Percentiles rank a stretch among this genome's conserved stretches.
phyloP scores from a whole-genome alignment of 2,329 filamentous ascomycete genomes.

The Metarhizium anisopliae region DNA sequence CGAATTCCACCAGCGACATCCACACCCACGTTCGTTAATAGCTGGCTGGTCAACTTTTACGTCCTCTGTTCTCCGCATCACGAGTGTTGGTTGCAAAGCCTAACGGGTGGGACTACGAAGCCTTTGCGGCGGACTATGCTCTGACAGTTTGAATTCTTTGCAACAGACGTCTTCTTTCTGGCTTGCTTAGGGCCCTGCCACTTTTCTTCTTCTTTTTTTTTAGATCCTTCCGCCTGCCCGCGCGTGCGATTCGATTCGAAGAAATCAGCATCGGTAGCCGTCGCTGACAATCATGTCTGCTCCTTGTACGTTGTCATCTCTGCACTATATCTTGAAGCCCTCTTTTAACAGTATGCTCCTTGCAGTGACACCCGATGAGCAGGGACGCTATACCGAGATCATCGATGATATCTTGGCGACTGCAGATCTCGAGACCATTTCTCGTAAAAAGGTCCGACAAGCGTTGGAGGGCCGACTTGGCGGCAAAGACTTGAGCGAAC shows the following conservation, averaged over 20 bases:
- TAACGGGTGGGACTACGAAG: neutral
- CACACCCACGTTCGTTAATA: neutral
- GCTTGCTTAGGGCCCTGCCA: neutral
- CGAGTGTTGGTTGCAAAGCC: neutral
- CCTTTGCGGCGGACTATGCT: slow-evolving; percentile 9
- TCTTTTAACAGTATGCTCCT: neutral
- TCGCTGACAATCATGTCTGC: slow-evolving; percentile 13
- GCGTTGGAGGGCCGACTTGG: slow-evolving; percentile 45
- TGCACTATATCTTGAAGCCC: neutral
- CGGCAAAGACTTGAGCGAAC: slow-evolving; percentile 47
- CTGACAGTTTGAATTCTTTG: slow-evolving; percentile 4
- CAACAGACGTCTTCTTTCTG: neutral
- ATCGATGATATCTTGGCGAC: slow-evolving; percentile 51
- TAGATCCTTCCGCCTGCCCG: neutral
- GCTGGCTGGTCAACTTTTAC: neutral
- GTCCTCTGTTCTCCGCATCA: neutral
- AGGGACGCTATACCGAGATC: slow-evolving; percentile 43
- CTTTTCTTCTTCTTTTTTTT: neutral
- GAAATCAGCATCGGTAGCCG: neutral
- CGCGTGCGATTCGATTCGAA: neutral
- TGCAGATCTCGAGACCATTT: slow-evolving; percentile 53
- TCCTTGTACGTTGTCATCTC: slow-evolving; percentile 12
- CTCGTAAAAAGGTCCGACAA: slow-evolving; percentile 52
- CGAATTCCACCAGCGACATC: neutral
- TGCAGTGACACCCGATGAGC: slow-evolving; percentile 42